Base-by-base conservation (phyloP, 2,329 filamentous ascomycete species). In the Aspergillus sclerotialis region DNA sequence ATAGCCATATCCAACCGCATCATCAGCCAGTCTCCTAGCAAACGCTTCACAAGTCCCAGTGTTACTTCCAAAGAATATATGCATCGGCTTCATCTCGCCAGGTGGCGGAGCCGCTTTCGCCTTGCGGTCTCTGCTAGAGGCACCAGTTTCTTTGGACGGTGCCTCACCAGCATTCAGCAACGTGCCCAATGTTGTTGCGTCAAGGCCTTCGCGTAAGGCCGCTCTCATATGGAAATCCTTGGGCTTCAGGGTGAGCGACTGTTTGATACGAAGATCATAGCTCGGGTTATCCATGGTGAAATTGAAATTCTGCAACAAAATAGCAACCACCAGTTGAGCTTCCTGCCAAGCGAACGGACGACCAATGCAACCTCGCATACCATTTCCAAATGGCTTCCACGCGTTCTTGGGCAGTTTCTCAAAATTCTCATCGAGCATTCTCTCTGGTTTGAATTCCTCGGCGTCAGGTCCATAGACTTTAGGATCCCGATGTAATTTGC, bases 311-410 rank as follows among this genome's bases (percentile, higher is more conserved):
- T 86, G 82, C 37, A 87, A 64, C 9, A 85, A 53, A 46, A 82
- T 69, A 0, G 78, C 75, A 45, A 78, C 65, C 7, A 72, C 70
- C 1, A 85, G 60, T 4, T 82, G 53, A 2, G 73, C 69, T 58
- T 89, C 84, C 51, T 89, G 83, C 78, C 79, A 83, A 1, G 83
- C 82, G 52, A 88, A 88, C 0, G 76, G 70, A 1, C 82, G 67
- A 4, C 84, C 84, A 40, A 88, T 87, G 46, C 83, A 89, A 1
- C 67, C 79, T 34, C 84, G 66, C 42, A 73, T 68, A 1, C 83
- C 83, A 38, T 83, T 82, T 2, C 84, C 84, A 46, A 88, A 89
- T 3, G 84, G 81, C 60, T 84, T 83, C 78, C 76, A 82, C 19
- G 70, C 68, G 43, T 78, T 76, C 29, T 73, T 74, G 18, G 75